These are phyloP conservation scores for Sporothrix variecibatus DNA, from an alignment of 2,329 filamentous ascomycete species.

Conservation along the genomic window DNA sequence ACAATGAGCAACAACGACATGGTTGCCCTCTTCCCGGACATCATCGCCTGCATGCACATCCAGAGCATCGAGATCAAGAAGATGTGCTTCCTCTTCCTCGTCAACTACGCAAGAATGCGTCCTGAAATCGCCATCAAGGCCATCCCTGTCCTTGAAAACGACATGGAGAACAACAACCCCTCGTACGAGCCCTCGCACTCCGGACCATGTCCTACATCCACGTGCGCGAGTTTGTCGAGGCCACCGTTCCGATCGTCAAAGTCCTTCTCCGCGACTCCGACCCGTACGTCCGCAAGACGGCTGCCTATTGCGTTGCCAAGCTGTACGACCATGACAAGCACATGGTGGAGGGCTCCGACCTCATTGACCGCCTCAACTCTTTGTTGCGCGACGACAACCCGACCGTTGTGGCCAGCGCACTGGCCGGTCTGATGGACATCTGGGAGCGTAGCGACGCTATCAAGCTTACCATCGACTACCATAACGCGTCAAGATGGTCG, in stretches of 20 bases:
- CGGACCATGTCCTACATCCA: constrained; percentile 98
- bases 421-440: constrained; percentile 92
- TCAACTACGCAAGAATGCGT: constrained; percentile 94
- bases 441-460: constrained; percentile 98
- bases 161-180: constrained; percentile 89
- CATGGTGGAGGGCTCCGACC: constrained; percentile 84
- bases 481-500: constrained; percentile 96
- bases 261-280: constrained; percentile 80
- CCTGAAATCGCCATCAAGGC: constrained; percentile 93
- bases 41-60: constrained; percentile 93
- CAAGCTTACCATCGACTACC: constrained; percentile 96
- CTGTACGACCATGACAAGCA: constrained; percentile 94
- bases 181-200: constrained; percentile 87
- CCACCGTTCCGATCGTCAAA: constrained; percentile 82
- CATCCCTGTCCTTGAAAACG: constrained; percentile 81
- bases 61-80: constrained; percentile 98
- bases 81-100: constrained; percentile 98
- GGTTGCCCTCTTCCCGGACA: constrained; percentile 93
- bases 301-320: constrained; percentile 94
- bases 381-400: constrained; percentile 95
- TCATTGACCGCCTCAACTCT: constrained; percentile 87
- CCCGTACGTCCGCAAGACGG: constrained; percentile 96
- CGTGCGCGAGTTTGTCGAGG: constrained; percentile 92
- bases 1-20: constrained; percentile 99
- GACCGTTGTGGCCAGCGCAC: constrained; percentile 90